Percentiles rank a stretch among this genome's conserved stretches.
Conservation (phyloP, 345 rosid genomes). For the Laguncularia racemosa region DNA sequence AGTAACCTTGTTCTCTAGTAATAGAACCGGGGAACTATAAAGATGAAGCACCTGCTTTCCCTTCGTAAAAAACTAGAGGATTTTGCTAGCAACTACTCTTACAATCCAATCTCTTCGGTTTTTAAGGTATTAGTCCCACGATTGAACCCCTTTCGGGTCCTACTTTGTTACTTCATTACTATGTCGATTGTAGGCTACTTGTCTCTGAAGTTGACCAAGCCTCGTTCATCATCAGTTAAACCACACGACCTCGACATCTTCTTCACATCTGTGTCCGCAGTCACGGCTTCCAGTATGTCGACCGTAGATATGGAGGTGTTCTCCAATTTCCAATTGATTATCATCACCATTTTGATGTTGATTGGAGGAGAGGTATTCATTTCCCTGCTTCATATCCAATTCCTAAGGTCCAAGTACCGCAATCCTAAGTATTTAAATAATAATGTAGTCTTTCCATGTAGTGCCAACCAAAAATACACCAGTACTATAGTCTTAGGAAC, state of each 20-base stretch:
- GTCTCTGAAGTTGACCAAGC: conserved; percentile 26
- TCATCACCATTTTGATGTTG: conserved; percentile 50
- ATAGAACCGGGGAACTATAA: no score
- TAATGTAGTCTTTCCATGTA: no score
- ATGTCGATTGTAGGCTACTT: conserved; percentile 26
- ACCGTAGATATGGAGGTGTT: conserved; percentile 78
- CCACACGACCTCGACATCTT: conserved; percentile 35
- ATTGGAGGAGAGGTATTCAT: conserved; percentile 42
- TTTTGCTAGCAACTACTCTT: no score
- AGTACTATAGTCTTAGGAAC: no score
- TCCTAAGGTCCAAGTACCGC: not conserved
- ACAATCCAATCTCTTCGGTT: no score
- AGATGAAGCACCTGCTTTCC: no score
- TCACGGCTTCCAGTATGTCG: conserved; percentile 67
- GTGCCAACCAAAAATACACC: no score
- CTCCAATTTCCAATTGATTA: conserved; percentile 52
- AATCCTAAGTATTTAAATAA: no score
- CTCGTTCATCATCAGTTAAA: conserved; percentile 20
- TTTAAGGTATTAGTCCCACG: conserved; percentile 1
- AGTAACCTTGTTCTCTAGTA: no score
- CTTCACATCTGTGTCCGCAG: conserved; percentile 69
- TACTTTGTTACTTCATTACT: conserved; percentile 28
- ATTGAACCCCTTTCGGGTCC: conserved; percentile 23
- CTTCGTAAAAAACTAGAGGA: no score
- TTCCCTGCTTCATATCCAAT: conserved; percentile 32